Evolutionary conservation across 306 rosid genomes (phyloP).

Genomic region (Sindora glabra): DNA sequence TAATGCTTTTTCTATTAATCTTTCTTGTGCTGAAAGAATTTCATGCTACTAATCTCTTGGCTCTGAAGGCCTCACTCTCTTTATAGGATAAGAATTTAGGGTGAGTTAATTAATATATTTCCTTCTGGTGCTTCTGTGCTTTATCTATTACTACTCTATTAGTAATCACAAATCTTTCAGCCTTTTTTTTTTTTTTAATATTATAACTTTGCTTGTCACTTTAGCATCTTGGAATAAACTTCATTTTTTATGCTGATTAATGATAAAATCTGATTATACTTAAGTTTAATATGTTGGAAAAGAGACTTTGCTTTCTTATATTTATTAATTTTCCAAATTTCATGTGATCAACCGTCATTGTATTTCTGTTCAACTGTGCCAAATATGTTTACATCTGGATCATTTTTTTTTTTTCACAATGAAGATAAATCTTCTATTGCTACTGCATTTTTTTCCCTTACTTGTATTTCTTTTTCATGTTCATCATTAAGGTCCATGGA

Average conservation of each 20-base stretch:
- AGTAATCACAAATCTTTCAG: too few relatives aligned
- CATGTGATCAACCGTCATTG: background rate
- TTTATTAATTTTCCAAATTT: background rate
- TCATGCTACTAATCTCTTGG: too few relatives aligned
- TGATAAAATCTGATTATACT: background rate
- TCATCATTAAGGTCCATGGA: slow-evolving; percentile 26
- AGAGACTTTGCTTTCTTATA: background rate
- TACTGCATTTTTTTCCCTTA: background rate
- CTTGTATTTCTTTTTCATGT: background rate
- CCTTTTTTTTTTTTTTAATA: too few relatives aligned
- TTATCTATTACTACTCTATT: background rate
- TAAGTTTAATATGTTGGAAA: background rate
- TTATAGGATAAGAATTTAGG: background rate
- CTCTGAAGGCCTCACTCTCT: too few relatives aligned
- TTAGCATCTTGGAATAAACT: background rate
- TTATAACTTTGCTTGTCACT: background rate
- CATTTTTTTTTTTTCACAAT: background rate
- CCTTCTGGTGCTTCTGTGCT: background rate
- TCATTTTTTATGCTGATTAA: background rate
- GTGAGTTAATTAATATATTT: background rate
- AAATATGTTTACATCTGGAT: background rate
- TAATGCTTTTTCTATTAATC: background rate
- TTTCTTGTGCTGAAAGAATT: background rate
- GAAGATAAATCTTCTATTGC: slow-evolving; percentile 1
- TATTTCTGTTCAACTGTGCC: background rate